Evolutionary conservation across 768 basidiomycete species (phyloP).

Genomic region (Kwoniella sp.): DNA sequence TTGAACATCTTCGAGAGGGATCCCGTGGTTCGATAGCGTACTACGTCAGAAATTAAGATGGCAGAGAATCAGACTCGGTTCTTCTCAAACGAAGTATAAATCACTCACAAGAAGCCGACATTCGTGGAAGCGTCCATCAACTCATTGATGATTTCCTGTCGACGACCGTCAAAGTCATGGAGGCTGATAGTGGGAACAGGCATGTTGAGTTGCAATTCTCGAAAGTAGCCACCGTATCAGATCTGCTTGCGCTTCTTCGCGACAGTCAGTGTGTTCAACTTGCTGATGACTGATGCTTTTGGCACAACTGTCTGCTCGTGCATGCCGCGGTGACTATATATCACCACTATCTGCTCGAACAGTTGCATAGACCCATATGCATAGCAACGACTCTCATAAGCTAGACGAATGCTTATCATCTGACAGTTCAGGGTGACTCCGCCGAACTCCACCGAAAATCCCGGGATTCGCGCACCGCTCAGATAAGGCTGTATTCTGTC

Average conservation of each 20-base stretch:
- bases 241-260: no score
- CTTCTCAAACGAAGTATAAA: neutral
- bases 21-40: slow-evolving; percentile 44
- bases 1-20: slow-evolving; percentile 37
- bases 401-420: neutral
- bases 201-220: slow-evolving; percentile 12
- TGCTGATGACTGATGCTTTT: no score
- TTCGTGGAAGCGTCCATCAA: slow-evolving; percentile 39
- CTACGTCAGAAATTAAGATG: slow-evolving; percentile 10
- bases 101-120: slow-evolving; percentile 48
- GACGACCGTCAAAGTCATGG: slow-evolving; percentile 39
- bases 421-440: neutral
- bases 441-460: slow-evolving; percentile 1
- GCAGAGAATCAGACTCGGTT: neutral
- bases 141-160: slow-evolving; percentile 42
- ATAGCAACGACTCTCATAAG: no score
- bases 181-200: slow-evolving; percentile 40
- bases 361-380: no score
- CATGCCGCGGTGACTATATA: neutral
- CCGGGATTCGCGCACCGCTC: neutral
- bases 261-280: no score
- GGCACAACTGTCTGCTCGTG: neutral
- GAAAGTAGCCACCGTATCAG: neutral
- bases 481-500: neutral
- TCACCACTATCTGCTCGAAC: neutral